Evolutionary conservation across 164 flowering plant genomes (phyloP), one percentile per base, ranked within the genome.

Genomic region (Tinospora cordifolia): DNA sequence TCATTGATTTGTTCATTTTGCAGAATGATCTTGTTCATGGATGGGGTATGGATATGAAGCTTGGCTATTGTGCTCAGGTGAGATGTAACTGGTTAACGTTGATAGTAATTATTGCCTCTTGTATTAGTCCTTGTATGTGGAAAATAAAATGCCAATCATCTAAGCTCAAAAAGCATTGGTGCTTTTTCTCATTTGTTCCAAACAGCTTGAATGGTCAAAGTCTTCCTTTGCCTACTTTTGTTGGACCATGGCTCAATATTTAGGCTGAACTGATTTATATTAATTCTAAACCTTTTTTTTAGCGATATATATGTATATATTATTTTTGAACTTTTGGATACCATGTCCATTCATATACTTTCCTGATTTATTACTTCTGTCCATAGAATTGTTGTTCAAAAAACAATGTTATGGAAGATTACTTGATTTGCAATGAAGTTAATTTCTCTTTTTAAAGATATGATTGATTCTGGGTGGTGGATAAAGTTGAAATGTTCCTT

Each of bases 21-120:
- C 88, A 95, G 99, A 95, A 90, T 84, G 99, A 95, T 81, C 93
- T 95, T 54, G 89, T 92, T 63, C 97, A 92, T 73, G 99, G 98
- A 71, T 92, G 98, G 99, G 98, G 98, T 76, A 71, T 92, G 97
- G 99, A 95, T 80, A 92, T 87, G 90, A 92, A 91, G 78, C 90
- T 95, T 64, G 99, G 99, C 21, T 92, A 95, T 77, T 95, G 99
- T 82, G 94, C 94, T 49, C 98, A 91, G 96, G 99, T 92, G 69
- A 63, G 71, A 24, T 51, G 44, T 49, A 8, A 21, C 34, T 30
- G 14, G 57, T 39, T 63, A n/a, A 22, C 8, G 36, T 40, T 40
- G 8, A 12, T 0, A 11, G 41, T 12, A 15, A 13, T 30, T 63
- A 15, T 8, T 3, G 5, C 38, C n/a, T 26, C 66, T 6, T 34